phyloP scores from a whole-genome alignment of 305 asterid species.

The Fraxinus xanthoxyloides region DNA sequence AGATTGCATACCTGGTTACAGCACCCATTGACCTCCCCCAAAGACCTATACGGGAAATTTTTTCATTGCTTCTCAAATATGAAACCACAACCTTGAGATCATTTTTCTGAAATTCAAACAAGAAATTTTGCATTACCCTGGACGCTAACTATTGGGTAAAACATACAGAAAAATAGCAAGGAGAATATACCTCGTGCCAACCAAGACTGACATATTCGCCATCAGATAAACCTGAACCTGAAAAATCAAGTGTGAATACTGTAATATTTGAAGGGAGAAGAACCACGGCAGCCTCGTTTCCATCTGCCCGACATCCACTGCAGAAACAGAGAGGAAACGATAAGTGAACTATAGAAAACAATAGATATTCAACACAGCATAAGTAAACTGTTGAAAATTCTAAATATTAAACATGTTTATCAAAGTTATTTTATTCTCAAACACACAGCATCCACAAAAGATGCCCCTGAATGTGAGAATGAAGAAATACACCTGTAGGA shows the following conservation, averaged over 20 bases:
- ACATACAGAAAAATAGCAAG: constrained; percentile 15
- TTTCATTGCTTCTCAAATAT: constrained; percentile 69
- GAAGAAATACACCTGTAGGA: constrained; percentile 11
- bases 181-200: constrained; percentile 83
- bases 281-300: constrained; percentile 95
- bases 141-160: constrained; percentile 7
- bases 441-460: neutral
- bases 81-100: constrained; percentile 92
- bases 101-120: constrained; percentile 63
- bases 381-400: neutral
- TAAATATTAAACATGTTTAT: neutral
- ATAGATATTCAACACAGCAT: neutral
- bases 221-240: constrained; percentile 95
- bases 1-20: constrained; percentile 73
- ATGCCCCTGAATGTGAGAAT: neutral
- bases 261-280: constrained; percentile 95
- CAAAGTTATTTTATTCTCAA: neutral
- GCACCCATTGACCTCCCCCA: constrained; percentile 99
- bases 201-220: constrained; percentile 97
- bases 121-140: constrained; percentile 6
- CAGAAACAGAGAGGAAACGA: constrained; percentile 29
- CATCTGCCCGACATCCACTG: constrained; percentile 99
- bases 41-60: constrained; percentile 83
- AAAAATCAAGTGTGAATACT: constrained; percentile 87
- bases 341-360: constrained; percentile 1